Percentiles rank a stretch among this genome's conserved stretches.
Evolutionary conservation across 805 yeast genomes (phyloP).

Genomic region (Wickerhamiella parazyma): DNA sequence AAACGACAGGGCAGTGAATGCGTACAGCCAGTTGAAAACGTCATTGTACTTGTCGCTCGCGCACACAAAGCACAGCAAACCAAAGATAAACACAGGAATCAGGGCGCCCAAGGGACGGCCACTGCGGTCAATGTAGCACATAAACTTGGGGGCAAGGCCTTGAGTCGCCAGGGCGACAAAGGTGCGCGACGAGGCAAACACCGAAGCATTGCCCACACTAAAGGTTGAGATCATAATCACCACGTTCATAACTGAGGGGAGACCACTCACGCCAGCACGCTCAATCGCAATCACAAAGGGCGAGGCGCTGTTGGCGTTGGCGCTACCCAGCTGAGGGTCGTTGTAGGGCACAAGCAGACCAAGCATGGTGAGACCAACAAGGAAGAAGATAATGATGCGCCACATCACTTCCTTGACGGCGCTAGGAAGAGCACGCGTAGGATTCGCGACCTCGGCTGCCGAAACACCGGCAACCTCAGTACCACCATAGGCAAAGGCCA

Average conservation of each 20-base stretch:
- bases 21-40: slow-evolving; percentile 61
- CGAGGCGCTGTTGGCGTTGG: slow-evolving; percentile 50
- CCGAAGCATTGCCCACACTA: slow-evolving; percentile 64
- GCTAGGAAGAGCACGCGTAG: slow-evolving; percentile 51
- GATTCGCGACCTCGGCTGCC: slow-evolving; percentile 61
- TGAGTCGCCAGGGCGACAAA: slow-evolving; percentile 51
- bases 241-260: slow-evolving; percentile 58
- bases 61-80: slow-evolving; percentile 45
- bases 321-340: slow-evolving; percentile 33
- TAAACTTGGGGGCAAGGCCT: slow-evolving; percentile 44
- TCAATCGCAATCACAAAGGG: slow-evolving; percentile 61
- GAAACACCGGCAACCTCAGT: slow-evolving; percentile 62
- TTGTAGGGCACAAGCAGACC: slow-evolving; percentile 64
- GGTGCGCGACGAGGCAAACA: slow-evolving; percentile 60
- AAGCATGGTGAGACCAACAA: slow-evolving; percentile 40
- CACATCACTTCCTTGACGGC: slow-evolving; percentile 76
- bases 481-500: slow-evolving; percentile 61
- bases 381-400: slow-evolving; percentile 62
- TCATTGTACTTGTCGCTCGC: slow-evolving; percentile 38
- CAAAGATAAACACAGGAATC: slow-evolving; percentile 32
- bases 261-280: slow-evolving; percentile 50
- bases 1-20: slow-evolving; percentile 61
- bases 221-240: slow-evolving; percentile 54
- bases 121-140: slow-evolving; percentile 55
- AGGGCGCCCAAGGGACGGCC: slow-evolving; percentile 76